Conservation (phyloP, 441 rosid species). For the Capsella rubella region DNA sequence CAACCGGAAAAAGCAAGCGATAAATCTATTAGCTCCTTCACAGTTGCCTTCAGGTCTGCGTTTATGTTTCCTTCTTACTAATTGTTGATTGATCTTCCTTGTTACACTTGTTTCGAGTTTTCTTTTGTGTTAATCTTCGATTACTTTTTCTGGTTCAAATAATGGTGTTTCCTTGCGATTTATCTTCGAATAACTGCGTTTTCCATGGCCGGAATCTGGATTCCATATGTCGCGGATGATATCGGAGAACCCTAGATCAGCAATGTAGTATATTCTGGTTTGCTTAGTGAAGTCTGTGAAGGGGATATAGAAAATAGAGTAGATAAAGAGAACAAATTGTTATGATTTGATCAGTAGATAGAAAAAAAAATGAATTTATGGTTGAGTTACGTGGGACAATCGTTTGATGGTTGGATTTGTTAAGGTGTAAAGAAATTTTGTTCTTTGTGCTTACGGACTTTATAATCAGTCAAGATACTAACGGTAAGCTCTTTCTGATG, state of each 20-base stretch:
- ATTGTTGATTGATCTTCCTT: constrained; percentile 13
- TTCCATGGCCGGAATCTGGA: background rate
- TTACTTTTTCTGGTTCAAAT: background rate
- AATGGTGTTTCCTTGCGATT: constrained; percentile 1
- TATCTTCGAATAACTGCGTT: background rate
- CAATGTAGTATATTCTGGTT: constrained; percentile 8
- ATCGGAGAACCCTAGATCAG: constrained; percentile 11
- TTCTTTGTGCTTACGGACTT: background rate
- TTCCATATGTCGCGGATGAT: background rate
- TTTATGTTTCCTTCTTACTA: background rate
- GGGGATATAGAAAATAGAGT: background rate
- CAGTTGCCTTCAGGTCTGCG: constrained; percentile 22
- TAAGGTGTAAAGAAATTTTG: background rate
- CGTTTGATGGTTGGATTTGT: constrained; percentile 10
- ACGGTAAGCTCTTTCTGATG: constrained; percentile 13
- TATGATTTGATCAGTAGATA: background rate
- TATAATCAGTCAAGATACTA: background rate
- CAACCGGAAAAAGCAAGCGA: constrained; percentile 16
- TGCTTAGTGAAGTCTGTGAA: constrained; percentile 1
- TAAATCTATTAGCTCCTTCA: constrained; percentile 22
- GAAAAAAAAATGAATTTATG: too few relatives aligned
- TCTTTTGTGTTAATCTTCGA: constrained; percentile 24
- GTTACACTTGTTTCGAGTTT: background rate
- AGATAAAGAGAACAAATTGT: background rate
- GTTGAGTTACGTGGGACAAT: too few relatives aligned